Evolutionary conservation across 257 asterid genomes (phyloP).

Genomic region (Ilex aquifolium): DNA sequence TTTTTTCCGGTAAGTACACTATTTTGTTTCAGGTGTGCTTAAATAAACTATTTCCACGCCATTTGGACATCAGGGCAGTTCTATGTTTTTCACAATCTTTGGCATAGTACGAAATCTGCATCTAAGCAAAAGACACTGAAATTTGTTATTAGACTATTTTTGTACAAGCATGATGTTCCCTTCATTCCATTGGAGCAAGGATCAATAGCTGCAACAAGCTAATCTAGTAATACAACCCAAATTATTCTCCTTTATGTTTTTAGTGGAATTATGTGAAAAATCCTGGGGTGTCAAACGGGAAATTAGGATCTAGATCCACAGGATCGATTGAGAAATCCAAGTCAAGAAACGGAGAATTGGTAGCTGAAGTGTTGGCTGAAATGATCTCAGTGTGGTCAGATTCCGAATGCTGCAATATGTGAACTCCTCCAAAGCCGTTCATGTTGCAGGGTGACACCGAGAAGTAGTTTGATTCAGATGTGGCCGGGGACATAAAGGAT

Average conservation of each 20-base stretch:
- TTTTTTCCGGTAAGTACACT: too few species aligned
- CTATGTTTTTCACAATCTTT: too few species aligned
- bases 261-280: constrained; percentile 9
- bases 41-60: too few species aligned
- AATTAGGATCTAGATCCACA: constrained; percentile 7
- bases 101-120: too few species aligned
- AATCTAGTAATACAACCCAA: not conserved
- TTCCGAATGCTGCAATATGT: constrained; percentile 25
- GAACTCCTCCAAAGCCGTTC: constrained; percentile 17
- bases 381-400: constrained; percentile 13
- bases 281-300: constrained; percentile 11
- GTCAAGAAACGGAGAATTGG: constrained; percentile 12
- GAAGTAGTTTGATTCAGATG: constrained; percentile 37
- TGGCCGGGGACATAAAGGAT: constrained; percentile 34
- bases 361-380: constrained; percentile 5
- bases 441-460: constrained; percentile 23
- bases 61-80: too few species aligned
- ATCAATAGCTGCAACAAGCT: not conserved
- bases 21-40: too few species aligned
- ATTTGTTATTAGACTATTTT: too few species aligned
- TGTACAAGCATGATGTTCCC: not conserved
- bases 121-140: too few species aligned
- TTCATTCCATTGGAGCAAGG: not conserved
- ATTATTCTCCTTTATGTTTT: not conserved
- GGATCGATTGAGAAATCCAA: constrained; percentile 11